Base-by-base conservation (phyloP, 202 grass and related monocot species). In the Panicum virgatum region DNA sequence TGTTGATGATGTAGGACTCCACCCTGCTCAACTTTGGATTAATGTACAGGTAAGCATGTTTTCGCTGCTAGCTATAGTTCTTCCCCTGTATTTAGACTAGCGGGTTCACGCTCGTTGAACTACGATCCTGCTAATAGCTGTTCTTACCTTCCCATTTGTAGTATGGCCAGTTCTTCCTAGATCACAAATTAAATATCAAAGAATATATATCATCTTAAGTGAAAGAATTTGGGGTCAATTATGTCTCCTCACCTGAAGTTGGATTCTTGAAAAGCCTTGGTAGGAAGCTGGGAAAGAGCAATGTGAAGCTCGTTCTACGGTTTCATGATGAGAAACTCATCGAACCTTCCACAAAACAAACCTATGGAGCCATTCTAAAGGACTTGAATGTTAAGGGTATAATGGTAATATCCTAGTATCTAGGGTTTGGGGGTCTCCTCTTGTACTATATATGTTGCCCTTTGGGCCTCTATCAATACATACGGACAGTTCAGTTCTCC, bases 211-310 rank as follows among this genome's bases (percentile, higher is more conserved):
- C 56, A 85, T 44, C 72, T 75, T 66, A 78, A 58, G 66, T 78
- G 29, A 82, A 91, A 56, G 27, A 89, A 18, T 60, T 81, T 63
- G 25, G 51, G 19, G 15, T 94, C 30, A 53, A 81, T 50, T 97
- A 90, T 78, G 83, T 97, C 79, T 97, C 94, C 66, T 94, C 94
- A 48, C 90, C 96, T 44, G 96, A 99, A 83, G 75, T 96, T 48
- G 74, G 39, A 19, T 99, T 99, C 86, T 82, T 96, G 62, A 92
- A 92, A 90, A 88, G 83, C 80, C 51, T 92, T 36, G 78, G 86
- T 68, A 62, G 77, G 27, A 96, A 92, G 85, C 62, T 93, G 12
- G 69, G 72, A 53, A 83, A 51, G 44, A 62, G 25, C 83, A 91
- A 83, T 66, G 70, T 84, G 32, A 99, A 99, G 77, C 62, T 99